Evolutionary conservation across 2,329 filamentous ascomycete genomes (phyloP).

Genomic region (Pseudocercospora fuligena): DNA sequence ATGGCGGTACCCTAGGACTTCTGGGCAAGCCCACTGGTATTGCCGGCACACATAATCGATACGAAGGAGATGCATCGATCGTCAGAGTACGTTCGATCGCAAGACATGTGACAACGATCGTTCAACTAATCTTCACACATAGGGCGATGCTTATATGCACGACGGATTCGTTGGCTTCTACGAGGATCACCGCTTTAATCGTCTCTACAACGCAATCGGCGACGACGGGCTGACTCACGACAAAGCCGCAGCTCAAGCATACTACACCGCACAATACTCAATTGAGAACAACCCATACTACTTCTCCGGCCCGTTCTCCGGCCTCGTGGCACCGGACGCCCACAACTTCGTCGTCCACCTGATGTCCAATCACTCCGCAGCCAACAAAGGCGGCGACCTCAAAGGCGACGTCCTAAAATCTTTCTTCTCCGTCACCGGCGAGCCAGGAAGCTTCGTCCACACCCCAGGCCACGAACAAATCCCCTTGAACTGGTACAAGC

Average conservation of each 20-base stretch:
- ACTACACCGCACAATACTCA: conserved; percentile 18
- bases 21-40: conserved; percentile 12
- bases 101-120: background rate
- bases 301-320: conserved; percentile 34
- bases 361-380: conserved; percentile 33
- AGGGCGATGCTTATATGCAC: conserved; percentile 36
- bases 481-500: conserved; percentile 44
- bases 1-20: conserved; percentile 6
- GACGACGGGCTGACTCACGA: conserved; percentile 25
- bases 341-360: conserved; percentile 25
- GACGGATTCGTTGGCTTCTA: conserved; percentile 17
- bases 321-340: conserved; percentile 18
- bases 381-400: conserved; percentile 29
- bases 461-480: conserved; percentile 39
- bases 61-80: conserved; percentile 41
- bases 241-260: conserved; percentile 15
- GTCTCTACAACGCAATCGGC: conserved; percentile 11
- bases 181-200: conserved; percentile 24
- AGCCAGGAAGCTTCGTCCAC: conserved; percentile 28
- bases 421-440: conserved; percentile 34
- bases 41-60: conserved; percentile 34
- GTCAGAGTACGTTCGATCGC: conserved; percentile 26
- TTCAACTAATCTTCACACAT: background rate
- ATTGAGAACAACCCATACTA: conserved; percentile 41
- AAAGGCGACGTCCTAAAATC: conserved; percentile 31